These are phyloP conservation scores for Ophiostoma piceae DNA, from an alignment of 2,329 filamentous ascomycete genomes.

Conservation along the genomic window DNA sequence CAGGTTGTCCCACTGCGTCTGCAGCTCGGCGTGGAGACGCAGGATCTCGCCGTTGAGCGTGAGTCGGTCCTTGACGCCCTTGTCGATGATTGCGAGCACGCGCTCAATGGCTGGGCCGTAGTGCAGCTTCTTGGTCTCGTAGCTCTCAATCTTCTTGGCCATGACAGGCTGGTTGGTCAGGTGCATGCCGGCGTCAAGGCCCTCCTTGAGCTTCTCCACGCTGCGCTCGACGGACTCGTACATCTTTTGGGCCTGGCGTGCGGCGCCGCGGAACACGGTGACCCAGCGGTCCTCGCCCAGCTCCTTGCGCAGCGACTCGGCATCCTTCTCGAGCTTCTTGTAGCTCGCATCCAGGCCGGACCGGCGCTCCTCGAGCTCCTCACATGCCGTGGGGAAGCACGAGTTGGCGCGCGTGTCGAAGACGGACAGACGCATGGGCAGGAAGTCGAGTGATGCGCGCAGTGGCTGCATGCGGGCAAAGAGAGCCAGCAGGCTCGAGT, in stretches of 20 bases:
- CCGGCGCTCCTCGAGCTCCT: constrained; percentile 75
- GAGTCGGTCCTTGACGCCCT: constrained; percentile 88
- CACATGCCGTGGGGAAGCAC: constrained; percentile 83
- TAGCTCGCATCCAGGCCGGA: constrained; percentile 75
- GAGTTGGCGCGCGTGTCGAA: constrained; percentile 73
- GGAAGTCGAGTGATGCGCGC: constrained; percentile 85
- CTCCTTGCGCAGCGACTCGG: constrained; percentile 82
- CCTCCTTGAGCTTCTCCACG: constrained; percentile 73
- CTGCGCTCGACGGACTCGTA: constrained; percentile 90
- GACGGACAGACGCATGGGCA: constrained; percentile 87
- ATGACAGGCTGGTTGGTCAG: constrained; percentile 64
- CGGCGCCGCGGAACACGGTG: constrained; percentile 87
- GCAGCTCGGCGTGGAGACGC: constrained; percentile 77
- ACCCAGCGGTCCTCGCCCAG: constrained; percentile 95
- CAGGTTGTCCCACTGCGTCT: constrained; percentile 71
- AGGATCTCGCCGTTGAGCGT: constrained; percentile 96
- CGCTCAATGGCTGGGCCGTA: constrained; percentile 91
- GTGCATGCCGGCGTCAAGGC: constrained; percentile 68
- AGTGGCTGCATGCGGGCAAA: constrained; percentile 95
- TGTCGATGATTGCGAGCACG: constrained; percentile 87
- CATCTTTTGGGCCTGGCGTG: constrained; percentile 91
- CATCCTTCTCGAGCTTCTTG: constrained; percentile 82
- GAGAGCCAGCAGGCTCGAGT: constrained; percentile 79
- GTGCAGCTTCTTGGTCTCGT: constrained; percentile 90
- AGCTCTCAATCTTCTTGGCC: constrained; percentile 82